Evolutionary conservation across 2,329 filamentous ascomycete species (phyloP).

Genomic region (Penicillium digitatum): DNA sequence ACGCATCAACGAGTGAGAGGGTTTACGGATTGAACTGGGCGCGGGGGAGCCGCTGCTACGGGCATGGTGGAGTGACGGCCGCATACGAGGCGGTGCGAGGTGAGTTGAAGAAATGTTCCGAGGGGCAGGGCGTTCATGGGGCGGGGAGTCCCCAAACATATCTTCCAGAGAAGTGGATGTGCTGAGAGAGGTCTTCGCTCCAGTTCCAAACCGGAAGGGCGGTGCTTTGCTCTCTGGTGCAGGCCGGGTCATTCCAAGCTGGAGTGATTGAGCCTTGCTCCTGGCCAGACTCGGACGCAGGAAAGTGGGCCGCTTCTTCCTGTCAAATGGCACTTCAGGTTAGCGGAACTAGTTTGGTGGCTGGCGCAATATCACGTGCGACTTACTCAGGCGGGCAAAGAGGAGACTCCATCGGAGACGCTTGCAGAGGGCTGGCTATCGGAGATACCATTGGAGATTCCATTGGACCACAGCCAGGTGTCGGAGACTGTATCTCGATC

Average conservation of each 20-base stretch:
- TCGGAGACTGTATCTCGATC: conserved; percentile 68
- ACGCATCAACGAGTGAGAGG: conserved; percentile 66
- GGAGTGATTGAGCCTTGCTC: conserved; percentile 70
- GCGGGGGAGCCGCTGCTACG: conserved; percentile 73
- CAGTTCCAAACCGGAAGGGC: conserved; percentile 69
- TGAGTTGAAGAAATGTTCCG: conserved; percentile 58
- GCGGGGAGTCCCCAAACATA: conserved; percentile 76
- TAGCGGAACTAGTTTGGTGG: conserved; percentile 13
- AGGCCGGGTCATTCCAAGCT: conserved; percentile 58
- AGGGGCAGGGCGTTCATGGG: conserved; percentile 62
- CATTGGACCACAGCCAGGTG: conserved; percentile 53
- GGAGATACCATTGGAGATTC: conserved; percentile 40
- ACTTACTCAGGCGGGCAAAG: conserved; percentile 38
- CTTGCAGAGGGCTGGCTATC: conserved; percentile 39
- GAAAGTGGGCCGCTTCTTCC: conserved; percentile 63
- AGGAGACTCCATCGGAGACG: conserved; percentile 37
- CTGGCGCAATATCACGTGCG: not conserved
- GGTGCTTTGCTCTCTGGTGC: conserved; percentile 64
- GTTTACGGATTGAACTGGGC: conserved; percentile 65
- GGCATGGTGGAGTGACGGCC: conserved; percentile 60
- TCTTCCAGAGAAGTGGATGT: conserved; percentile 69
- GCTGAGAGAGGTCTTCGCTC: conserved; percentile 51
- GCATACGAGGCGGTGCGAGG: conserved; percentile 58
- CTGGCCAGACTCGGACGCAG: conserved; percentile 71
- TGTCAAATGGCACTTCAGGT: conserved; percentile 35